These are phyloP conservation scores for Anethum foeniculum DNA, from an alignment of 140 eudicot species.

Conservation along the genomic window DNA sequence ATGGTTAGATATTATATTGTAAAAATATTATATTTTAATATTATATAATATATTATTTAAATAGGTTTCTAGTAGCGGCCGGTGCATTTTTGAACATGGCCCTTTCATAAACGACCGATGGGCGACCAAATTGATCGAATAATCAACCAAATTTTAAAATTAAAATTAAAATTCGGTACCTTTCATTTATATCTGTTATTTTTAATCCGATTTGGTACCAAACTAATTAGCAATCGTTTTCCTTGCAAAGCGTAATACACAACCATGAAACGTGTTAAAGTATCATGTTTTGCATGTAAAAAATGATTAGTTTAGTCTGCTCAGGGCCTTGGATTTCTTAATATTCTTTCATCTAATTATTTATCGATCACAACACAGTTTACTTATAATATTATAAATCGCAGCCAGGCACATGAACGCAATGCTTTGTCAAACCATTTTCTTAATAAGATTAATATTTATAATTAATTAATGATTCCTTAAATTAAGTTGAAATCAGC, in stretches of 20 bases:
- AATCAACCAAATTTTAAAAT: no score
- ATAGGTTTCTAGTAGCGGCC: no score
- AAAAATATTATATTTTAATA: no score
- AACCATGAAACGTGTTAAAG: neutral
- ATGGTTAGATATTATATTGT: no score
- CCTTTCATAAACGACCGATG: no score
- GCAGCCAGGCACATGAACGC: neutral
- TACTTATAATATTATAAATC: neutral
- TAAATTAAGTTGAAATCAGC: conserved; percentile 19
- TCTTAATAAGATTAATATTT: neutral
- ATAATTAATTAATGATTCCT: neutral
- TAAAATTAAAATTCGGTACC: neutral
- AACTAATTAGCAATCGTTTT: neutral
- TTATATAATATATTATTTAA: no score
- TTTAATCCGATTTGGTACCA: neutral
- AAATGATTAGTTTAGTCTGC: neutral
- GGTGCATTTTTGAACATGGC: no score
- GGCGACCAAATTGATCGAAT: no score
- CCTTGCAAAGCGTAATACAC: neutral
- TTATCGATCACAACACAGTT: neutral
- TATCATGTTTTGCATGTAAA: conserved; percentile 2
- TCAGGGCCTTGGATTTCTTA: neutral
- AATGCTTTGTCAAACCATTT: neutral
- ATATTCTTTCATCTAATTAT: neutral
- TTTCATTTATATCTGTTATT: no score